A percentile compares a stretch with the other conserved stretches of the same genome.
Evolutionary conservation across 768 basidiomycete species (phyloP).

Genomic region (Tylopilus balloui): DNA sequence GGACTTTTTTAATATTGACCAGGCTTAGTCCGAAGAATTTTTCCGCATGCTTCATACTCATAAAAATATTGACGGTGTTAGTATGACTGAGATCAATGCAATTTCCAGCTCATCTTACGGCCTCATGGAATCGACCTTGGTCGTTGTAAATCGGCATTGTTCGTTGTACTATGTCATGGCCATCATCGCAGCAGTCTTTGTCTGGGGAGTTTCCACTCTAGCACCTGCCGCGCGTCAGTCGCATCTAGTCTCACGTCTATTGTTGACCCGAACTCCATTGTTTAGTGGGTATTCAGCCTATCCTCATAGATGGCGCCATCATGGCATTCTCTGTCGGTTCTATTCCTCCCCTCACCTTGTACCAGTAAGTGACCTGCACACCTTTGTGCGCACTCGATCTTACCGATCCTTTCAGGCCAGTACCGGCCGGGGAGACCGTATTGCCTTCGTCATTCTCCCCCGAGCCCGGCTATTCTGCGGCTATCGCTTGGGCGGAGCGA

Average conservation of each 20-base stretch:
- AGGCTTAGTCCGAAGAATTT: conserved; percentile 16
- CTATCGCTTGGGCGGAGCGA: conserved; percentile 16
- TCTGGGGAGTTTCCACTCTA: conserved; percentile 9
- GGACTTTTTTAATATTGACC: not conserved
- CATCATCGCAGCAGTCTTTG: conserved; percentile 1
- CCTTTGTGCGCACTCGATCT: not conserved
- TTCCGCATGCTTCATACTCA: conserved; percentile 13
- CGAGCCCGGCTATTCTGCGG: conserved; percentile 7
- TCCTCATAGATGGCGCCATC: conserved; percentile 9
- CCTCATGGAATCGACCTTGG: conserved; percentile 2
- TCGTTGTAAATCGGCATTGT: not conserved
- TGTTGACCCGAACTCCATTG: not conserved
- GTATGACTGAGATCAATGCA: conserved; percentile 8
- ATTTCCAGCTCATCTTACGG: conserved; percentile 14
- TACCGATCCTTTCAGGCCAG: conserved; percentile 8
- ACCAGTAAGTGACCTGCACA: not conserved
- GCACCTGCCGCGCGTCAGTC: conserved; percentile 15
- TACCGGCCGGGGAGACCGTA: not conserved
- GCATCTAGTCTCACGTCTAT: not conserved
- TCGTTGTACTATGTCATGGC: conserved; percentile 9
- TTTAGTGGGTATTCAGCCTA: conserved; percentile 12
- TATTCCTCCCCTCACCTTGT: not conserved
- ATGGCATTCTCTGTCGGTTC: conserved; percentile 16
- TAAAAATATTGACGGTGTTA: conserved; percentile 1
- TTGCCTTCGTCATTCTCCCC: conserved; percentile 4